These are phyloP conservation scores for Leccinum obscurum DNA, from an alignment of 768 basidiomycete species.

Conservation along the genomic window DNA sequence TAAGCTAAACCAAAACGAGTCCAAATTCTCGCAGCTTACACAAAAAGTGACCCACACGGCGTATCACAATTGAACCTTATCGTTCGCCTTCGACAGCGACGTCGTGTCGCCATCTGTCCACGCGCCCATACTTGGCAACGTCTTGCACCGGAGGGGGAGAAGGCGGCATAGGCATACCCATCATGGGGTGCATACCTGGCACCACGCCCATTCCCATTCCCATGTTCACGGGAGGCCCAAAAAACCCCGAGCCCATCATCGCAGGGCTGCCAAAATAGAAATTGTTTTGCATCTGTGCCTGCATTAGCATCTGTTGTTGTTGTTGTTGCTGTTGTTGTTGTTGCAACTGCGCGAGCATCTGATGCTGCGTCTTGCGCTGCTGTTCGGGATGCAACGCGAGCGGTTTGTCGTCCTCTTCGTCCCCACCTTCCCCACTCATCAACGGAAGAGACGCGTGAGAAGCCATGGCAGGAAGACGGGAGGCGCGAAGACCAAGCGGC, in stretches of 20 bases:
- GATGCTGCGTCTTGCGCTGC: constrained; percentile 64
- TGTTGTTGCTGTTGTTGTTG: constrained; percentile 46
- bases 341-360: constrained; percentile 44
- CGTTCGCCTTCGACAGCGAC: constrained; percentile 69
- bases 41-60: not conserved
- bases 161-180: constrained; percentile 40
- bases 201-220: constrained; percentile 17
- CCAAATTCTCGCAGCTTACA: constrained; percentile 11
- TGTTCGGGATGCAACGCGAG: constrained; percentile 78
- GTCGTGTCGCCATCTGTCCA: constrained; percentile 81
- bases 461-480: constrained; percentile 38
- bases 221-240: constrained; percentile 54
- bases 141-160: constrained; percentile 69
- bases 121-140: constrained; percentile 62
- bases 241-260: constrained; percentile 72
- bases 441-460: constrained; percentile 29
- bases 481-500: constrained; percentile 70
- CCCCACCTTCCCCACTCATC: constrained; percentile 42
- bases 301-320: constrained; percentile 70
- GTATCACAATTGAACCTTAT: constrained; percentile 18
- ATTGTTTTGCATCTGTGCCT: constrained; percentile 71
- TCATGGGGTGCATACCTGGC: constrained; percentile 44
- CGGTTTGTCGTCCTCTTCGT: constrained; percentile 70
- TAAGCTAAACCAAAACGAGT: constrained; percentile 16
- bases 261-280: constrained; percentile 70